Base-by-base conservation (phyloP, 257 asterid species). In the Striga asiatica region DNA sequence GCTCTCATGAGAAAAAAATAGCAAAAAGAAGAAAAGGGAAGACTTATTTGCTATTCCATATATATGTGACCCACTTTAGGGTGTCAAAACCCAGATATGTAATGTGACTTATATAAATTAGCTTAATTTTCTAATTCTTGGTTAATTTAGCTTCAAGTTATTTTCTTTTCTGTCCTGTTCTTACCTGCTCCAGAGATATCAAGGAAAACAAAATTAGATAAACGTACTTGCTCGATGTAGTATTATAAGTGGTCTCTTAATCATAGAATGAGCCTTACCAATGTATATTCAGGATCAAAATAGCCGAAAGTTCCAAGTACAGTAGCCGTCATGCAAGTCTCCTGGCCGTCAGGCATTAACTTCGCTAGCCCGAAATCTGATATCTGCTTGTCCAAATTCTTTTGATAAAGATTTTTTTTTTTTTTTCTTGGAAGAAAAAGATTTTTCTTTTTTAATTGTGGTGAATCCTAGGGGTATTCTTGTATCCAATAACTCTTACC, bases 231-330 rank as follows among this genome's bases (percentile, higher is more conserved):
- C n/a, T 39, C 14, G 51, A 51, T n/a, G n/a, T n/a, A n/a, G 35
- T 35, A 35, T 10, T 32, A 17, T 3, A 46, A 6, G 29, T 21
- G 34, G 3, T 9, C 9, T 22, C 0, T 48, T 37, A 25, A 8
- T 25, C 25, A 35, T 34, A 16, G 23, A 64, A 34, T 61, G 63
- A 78, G 61, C 34, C 81, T 50, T 85, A 91, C 98, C 95, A 80
- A 73, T 57, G 98, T 87, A 62, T 91, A 91, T 72, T 91, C 98
- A 0, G 98, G 98, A 60, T 91, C 98, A 50, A 91, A 91, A 76
- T 91, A 91, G 71, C 98, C 98, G 42, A 89, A 89, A 61, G 98
- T 89, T 22, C 98, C 98, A 3, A 83, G 87, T 60, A 89, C 96
- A 56, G 83, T 78, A 20, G 86, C 92, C 5, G 98, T 89, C 45